Base-by-base conservation (phyloP, 1,284 basidiomycete species). In the Marasmius fiardii region DNA sequence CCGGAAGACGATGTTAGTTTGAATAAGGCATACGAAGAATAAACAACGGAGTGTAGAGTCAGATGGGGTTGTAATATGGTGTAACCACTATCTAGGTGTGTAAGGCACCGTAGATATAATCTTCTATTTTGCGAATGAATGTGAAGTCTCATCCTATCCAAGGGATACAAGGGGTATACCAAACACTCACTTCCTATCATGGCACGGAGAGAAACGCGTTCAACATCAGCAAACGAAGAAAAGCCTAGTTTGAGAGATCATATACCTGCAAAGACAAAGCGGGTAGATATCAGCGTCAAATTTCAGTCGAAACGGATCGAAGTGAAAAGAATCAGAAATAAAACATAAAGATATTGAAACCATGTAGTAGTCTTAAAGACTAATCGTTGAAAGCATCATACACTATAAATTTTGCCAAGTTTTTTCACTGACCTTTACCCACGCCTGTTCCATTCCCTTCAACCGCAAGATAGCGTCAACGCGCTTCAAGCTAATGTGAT, bases 371-470 rank as follows among this genome's bases (percentile, higher is more conserved):
- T 91, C 89, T 90, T 86, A 71, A 90, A 91, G 89, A 92, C 88
- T 90, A 91, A 92, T 90, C 88, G 85, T 80, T 79, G 78, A 66
- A 75, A 71, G 81, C 88, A 89, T 90, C 88, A 78, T 68, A 60
- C 61, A 54, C 33, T 52, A 49, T 28, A 59, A 55, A 61, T 51
- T 55, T 55, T 59, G 35, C 52, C 28, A 16, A n/a, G n/a, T n/a
- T n/a, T n/a, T n/a, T n/a, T 4, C 44, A 78, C 86, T 67, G 66
- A 90, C 89, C 82, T 89, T 80, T 64, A 74, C 69, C 85, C 83
- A 90, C 50, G 78, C 74, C 43, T 73, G 68, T 68, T 93, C 90
- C 59, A 91, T 73, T 33, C 87, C 85, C 67, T 93, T 93, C 63
- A 94, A 70, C 43, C 89, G 78, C 45, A 94, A 71, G 55, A 93